phyloP scores from a whole-genome alignment of 768 basidiomycete species.

The Suillus sp. region DNA sequence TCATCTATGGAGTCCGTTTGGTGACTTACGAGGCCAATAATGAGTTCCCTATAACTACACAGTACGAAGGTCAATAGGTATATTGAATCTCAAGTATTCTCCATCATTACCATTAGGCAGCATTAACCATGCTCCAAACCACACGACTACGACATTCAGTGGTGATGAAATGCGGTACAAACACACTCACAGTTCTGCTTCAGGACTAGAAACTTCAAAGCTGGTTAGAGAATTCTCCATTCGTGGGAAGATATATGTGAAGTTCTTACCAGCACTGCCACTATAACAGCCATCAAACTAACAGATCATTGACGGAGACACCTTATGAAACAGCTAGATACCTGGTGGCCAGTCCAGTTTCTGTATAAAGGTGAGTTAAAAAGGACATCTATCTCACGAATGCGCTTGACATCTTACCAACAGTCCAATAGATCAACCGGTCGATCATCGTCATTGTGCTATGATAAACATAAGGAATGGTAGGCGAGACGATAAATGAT shows the following conservation, averaged over 20 bases:
- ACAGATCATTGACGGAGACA: neutral
- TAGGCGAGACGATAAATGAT: neutral
- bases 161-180: neutral
- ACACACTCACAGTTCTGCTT: neutral
- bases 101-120: neutral
- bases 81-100: neutral
- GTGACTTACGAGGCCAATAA: slow-evolving; percentile 1
- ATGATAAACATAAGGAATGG: neutral
- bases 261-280: neutral
- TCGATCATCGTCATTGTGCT: neutral
- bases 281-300: neutral
- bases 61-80: neutral
- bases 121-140: slow-evolving; percentile 1
- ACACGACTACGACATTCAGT: neutral
- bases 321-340: neutral
- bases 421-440: neutral
- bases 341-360: slow-evolving; percentile 1
- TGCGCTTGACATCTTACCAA: neutral
- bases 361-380: neutral
- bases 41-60: neutral
- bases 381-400: neutral
- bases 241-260: neutral
- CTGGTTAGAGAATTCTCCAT: neutral
- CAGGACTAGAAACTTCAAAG: neutral
- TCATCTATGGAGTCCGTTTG: neutral